These are phyloP conservation scores for Spiromastix sp. DNA, from an alignment of 2,329 filamentous ascomycete genomes.

Conservation along the genomic window DNA sequence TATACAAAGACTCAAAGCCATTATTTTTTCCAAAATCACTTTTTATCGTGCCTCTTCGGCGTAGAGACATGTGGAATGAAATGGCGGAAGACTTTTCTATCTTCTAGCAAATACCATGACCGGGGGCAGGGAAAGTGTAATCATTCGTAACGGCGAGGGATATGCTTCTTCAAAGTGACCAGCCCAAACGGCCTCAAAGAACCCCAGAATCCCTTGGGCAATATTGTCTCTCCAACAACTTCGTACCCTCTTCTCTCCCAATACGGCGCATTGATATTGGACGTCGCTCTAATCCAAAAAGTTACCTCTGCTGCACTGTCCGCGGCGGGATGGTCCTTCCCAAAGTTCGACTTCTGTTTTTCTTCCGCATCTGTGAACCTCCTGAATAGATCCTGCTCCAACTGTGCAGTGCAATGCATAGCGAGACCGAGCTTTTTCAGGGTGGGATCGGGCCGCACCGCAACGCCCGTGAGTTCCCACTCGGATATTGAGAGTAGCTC, in stretches of 20 bases:
- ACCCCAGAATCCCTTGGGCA: constrained; percentile 2
- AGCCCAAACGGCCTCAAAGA: not conserved
- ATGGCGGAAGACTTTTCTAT: too few species aligned
- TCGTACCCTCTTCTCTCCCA: constrained; percentile 3
- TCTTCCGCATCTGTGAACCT: constrained; percentile 1
- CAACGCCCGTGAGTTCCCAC: constrained; percentile 3
- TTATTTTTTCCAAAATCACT: too few species aligned
- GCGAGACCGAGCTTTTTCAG: constrained; percentile 1
- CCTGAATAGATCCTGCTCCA: constrained; percentile 2
- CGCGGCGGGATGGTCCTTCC: not conserved
- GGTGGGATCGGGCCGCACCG: constrained; percentile 1
- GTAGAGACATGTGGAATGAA: too few species aligned
- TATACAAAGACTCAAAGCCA: too few species aligned
- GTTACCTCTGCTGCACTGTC: not conserved
- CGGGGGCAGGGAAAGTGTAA: too few species aligned
- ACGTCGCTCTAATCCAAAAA: constrained; percentile 1
- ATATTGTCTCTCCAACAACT: not conserved
- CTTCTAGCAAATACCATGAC: too few species aligned
- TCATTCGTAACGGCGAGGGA: too few species aligned
- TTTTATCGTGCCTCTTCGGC: too few species aligned
- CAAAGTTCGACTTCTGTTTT: not conserved
- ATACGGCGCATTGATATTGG: not conserved
- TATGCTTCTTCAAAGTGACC: too few species aligned
- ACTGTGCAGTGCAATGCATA: not conserved
- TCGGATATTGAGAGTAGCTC: not conserved